Evolutionary conservation across 495 filamentous ascomycete species (phyloP).

Genomic region (Rhizodiscina lignyota): DNA sequence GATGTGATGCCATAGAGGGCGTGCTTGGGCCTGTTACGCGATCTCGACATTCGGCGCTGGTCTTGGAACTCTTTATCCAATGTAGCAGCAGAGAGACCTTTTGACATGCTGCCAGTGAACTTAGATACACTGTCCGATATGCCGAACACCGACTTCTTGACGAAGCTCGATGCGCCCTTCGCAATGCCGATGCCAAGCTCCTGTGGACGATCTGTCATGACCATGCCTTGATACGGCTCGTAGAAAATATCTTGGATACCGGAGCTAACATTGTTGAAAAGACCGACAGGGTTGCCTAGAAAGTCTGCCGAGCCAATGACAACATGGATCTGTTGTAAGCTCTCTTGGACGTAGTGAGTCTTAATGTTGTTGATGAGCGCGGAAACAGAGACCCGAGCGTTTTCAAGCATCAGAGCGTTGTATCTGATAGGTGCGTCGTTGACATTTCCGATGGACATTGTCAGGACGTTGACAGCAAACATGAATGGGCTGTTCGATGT

Average conservation of each 20-base stretch:
- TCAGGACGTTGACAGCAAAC: slow-evolving; percentile 96
- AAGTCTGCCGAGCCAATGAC: slow-evolving; percentile 95
- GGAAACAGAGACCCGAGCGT: slow-evolving; percentile 76
- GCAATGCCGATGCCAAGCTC: slow-evolving; percentile 89
- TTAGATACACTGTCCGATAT: slow-evolving; percentile 93
- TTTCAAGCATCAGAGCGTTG: slow-evolving; percentile 88
- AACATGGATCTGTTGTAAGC: slow-evolving; percentile 87
- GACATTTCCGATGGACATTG: slow-evolving; percentile 97
- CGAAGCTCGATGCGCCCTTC: slow-evolving; percentile 89
- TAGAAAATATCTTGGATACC: slow-evolving; percentile 97
- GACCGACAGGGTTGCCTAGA: slow-evolving; percentile 91
- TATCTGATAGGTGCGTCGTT: slow-evolving; percentile 90
- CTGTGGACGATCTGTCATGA: slow-evolving; percentile 88
- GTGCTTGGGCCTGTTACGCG: slow-evolving; percentile 89
- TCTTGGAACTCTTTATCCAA: slow-evolving; percentile 98
- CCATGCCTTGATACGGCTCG: slow-evolving; percentile 93
- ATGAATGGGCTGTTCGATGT: slow-evolving; percentile 81
- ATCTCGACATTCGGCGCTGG: slow-evolving; percentile 79
- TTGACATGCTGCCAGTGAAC: slow-evolving; percentile 89
- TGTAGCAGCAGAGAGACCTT: slow-evolving; percentile 84
- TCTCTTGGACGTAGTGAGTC: slow-evolving; percentile 90
- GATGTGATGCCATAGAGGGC: slow-evolving; percentile 91
- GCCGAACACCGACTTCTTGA: slow-evolving; percentile 96
- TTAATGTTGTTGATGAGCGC: slow-evolving; percentile 70
- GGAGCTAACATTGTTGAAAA: slow-evolving; percentile 97